Conservation (phyloP, 2,329 filamentous ascomycete genomes). For the Penicillium corylophilum region DNA sequence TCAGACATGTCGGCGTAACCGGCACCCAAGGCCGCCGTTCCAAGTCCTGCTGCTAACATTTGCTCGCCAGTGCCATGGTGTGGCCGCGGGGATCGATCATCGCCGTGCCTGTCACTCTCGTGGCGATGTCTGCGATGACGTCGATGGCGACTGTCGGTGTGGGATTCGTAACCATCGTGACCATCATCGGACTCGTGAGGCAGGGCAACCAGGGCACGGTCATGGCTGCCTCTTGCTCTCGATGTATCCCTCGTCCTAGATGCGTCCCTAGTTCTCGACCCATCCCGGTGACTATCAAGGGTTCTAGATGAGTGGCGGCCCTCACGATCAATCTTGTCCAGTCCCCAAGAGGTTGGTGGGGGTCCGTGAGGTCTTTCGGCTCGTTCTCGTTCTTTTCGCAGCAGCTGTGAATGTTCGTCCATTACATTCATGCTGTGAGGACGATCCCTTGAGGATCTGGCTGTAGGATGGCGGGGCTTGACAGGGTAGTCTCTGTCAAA, state of each 20-base stretch:
- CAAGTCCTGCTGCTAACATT: slow-evolving; percentile 30
- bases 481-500: slow-evolving; percentile 47
- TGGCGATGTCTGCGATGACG: slow-evolving; percentile 42
- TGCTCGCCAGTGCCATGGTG: slow-evolving; percentile 14
- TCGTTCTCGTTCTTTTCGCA: slow-evolving; percentile 27
- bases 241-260: slow-evolving; percentile 6
- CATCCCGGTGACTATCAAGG: slow-evolving; percentile 37
- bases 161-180: slow-evolving; percentile 42
- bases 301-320: slow-evolving; percentile 22
- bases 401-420: slow-evolving; percentile 33
- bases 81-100: slow-evolving; percentile 22
- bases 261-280: slow-evolving; percentile 31
- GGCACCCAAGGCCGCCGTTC: slow-evolving; percentile 36
- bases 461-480: slow-evolving; percentile 31
- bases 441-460: slow-evolving; percentile 28
- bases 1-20: slow-evolving; percentile 37
- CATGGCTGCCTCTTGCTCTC: slow-evolving; percentile 29
- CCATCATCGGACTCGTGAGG: slow-evolving; percentile 50
- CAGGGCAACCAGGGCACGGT: slow-evolving; percentile 45
- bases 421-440: slow-evolving; percentile 42
- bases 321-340: slow-evolving; percentile 37
- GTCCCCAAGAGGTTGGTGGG: slow-evolving; percentile 39
- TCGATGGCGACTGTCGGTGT: slow-evolving; percentile 47
- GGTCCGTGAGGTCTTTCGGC: slow-evolving; percentile 32
- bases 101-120: slow-evolving; percentile 18